These are phyloP conservation scores for Mucor mucedo DNA, from an alignment of 371 early-diverging fungal species.

Conservation along the genomic window DNA sequence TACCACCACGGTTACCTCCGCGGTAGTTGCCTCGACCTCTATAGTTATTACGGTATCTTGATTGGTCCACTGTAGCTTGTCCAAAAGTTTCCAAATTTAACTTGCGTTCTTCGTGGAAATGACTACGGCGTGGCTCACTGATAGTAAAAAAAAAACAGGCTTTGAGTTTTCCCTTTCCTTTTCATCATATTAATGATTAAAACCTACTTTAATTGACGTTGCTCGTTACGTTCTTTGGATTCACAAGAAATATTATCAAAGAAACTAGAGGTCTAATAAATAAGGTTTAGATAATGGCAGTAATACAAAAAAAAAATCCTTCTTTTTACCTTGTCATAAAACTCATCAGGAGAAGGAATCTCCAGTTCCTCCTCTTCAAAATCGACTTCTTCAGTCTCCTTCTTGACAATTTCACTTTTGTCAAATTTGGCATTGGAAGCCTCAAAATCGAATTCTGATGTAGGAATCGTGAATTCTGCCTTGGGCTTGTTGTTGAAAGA, in stretches of 20 bases:
- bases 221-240: slow-evolving; percentile 80
- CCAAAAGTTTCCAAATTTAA: slow-evolving; percentile 96
- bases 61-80: slow-evolving; percentile 73
- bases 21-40: slow-evolving; percentile 62
- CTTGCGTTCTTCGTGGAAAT: slow-evolving; percentile 85
- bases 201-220: slow-evolving; percentile 21
- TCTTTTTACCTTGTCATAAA: slow-evolving; percentile 54
- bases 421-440: slow-evolving; percentile 92
- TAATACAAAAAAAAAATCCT: not conserved
- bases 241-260: slow-evolving; percentile 98
- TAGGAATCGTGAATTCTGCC: slow-evolving; percentile 70
- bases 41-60: slow-evolving; percentile 63
- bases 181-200: too few relatives aligned
- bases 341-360: slow-evolving; percentile 58
- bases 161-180: not conserved
- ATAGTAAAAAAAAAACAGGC: not conserved
- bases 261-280: slow-evolving; percentile 72
- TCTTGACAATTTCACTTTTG: slow-evolving; percentile 76
- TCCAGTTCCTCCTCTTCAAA: slow-evolving; percentile 52
- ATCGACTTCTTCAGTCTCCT: slow-evolving; percentile 34
- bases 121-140: slow-evolving; percentile 72
- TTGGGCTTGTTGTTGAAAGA: slow-evolving; percentile 33
- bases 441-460: slow-evolving; percentile 95
- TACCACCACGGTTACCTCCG: slow-evolving; percentile 35
- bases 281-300: not conserved